A percentile compares a stretch with the other conserved stretches of the same genome.
Conservation (phyloP, 202 grass and related monocot species). For the Panicum virgatum region DNA sequence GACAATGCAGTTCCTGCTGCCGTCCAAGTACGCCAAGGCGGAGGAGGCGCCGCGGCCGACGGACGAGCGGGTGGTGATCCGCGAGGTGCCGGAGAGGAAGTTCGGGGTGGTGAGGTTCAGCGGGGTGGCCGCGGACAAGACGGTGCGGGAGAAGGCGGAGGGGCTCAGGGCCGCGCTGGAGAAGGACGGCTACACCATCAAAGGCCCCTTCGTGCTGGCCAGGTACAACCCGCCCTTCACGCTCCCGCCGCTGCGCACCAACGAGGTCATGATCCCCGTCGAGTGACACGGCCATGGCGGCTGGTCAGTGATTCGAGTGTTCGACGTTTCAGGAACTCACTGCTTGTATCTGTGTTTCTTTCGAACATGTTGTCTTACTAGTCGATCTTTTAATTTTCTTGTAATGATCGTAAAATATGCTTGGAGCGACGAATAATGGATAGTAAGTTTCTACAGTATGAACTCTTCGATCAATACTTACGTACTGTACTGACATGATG, state of each 20-base stretch:
- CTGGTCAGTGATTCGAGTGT: not conserved
- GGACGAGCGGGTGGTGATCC: constrained; percentile 79
- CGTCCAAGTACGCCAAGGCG: constrained; percentile 64
- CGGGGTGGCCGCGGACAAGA: constrained; percentile 63
- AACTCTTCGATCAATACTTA: not conserved
- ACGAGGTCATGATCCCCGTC: constrained; percentile 91
- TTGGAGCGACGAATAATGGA: constrained; percentile 14
- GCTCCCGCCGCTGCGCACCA: constrained; percentile 81
- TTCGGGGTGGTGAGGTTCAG: constrained; percentile 73
- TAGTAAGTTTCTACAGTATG: not conserved
- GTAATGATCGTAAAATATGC: not conserved
- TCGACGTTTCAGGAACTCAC: not conserved
- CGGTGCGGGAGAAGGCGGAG: constrained; percentile 66
- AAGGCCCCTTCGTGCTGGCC: constrained; percentile 62
- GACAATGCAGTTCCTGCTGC: constrained; percentile 89
- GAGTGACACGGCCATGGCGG: constrained; percentile 31
- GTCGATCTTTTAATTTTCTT: too few relatives aligned
- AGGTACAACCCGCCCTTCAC: constrained; percentile 94
- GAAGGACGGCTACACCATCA: constrained; percentile 65
- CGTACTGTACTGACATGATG: not conserved
- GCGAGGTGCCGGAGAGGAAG: constrained; percentile 64
- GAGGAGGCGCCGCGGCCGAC: constrained; percentile 77
- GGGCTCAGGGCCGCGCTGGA: constrained; percentile 71
- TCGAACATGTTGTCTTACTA: not conserved
- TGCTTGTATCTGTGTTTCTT: not conserved